A percentile compares a stretch with the other conserved stretches of the same genome.
Conservation (phyloP, 176 grass and related monocot genomes). For the Oryza longistaminata region DNA sequence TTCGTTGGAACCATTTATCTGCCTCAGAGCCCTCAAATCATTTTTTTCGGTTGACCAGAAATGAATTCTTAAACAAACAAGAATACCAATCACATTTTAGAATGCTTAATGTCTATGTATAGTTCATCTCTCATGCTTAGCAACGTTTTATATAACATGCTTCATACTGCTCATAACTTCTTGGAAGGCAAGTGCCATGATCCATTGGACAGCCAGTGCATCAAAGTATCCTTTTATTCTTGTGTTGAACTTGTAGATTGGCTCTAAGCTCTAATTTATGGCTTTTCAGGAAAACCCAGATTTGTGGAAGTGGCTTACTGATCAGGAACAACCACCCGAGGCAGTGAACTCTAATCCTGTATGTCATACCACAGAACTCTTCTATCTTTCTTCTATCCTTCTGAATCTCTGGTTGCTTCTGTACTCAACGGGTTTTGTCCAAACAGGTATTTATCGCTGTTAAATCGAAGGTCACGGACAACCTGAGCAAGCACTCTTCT, state of each 20-base stretch:
- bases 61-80: background rate
- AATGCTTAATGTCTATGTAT: background rate
- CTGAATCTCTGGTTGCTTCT: background rate
- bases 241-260: background rate
- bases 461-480: slow-evolving; percentile 65
- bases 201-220: background rate
- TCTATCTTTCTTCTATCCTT: background rate
- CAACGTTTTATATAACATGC: background rate
- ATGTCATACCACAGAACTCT: slow-evolving; percentile 26
- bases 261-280: slow-evolving; percentile 2
- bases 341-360: slow-evolving; percentile 62
- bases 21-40: background rate
- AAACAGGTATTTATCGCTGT: slow-evolving; percentile 75
- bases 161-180: background rate
- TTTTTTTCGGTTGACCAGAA: background rate
- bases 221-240: background rate
- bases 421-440: background rate
- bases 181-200: background rate
- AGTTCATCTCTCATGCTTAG: background rate
- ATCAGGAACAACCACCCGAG: slow-evolving; percentile 82
- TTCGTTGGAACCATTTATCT: background rate
- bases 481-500: slow-evolving; percentile 68
- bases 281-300: slow-evolving; percentile 89
- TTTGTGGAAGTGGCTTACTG: slow-evolving; percentile 94
- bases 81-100: background rate